Evolutionary conservation across 495 filamentous ascomycete species (phyloP), one percentile per base, ranked within the genome.

Genomic region (Stereocaulon alpinum): DNA sequence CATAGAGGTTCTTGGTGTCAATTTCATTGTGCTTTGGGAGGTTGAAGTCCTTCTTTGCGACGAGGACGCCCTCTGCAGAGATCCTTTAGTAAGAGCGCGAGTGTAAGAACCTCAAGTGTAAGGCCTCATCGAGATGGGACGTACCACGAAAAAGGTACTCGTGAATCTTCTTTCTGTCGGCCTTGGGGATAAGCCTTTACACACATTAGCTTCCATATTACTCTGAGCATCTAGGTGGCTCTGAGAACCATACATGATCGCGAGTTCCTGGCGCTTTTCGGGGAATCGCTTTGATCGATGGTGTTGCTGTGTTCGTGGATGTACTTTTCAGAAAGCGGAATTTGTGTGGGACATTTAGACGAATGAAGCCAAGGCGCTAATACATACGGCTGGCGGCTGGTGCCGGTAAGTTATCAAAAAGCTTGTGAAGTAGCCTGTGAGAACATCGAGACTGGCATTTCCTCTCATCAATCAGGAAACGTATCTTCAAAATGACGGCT

Each of bases 121-220:
- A 22, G 18, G 22, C 15, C 12, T 49, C 50, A 59, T 56, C 17
- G 24, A 64, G 63, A 58, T 60, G 47, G 69, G 63, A 80, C 81
- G 76, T 82, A 86, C 83, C 84, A 69, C 92, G 89, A 86, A 98
- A 97, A 85, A 98, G 89, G 85, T 97, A 96, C 86, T 97, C 89
- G 81, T 98, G 94, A 81, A 98, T 96, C 85, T 93, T 92, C 87
- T 97, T 97, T 80, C 93, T 91, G 80, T 98, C 93, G 74, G 87
- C 85, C 84, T 97, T 97, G 71, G 93, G 93, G 79, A 98, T 98
- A 82, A 98, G 86, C 92, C 84, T 91, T 40, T 47, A 51, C 62
- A 56, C 63, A 55, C 3, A 22, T 59, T 40, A 63, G 61, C 22
- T 27, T 12, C 44, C 20, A 1, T 1, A 10, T 3, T 18, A 1